phyloP scores from a whole-genome alignment of 1,284 basidiomycete genomes.

The Fomitopsis pinicola region DNA sequence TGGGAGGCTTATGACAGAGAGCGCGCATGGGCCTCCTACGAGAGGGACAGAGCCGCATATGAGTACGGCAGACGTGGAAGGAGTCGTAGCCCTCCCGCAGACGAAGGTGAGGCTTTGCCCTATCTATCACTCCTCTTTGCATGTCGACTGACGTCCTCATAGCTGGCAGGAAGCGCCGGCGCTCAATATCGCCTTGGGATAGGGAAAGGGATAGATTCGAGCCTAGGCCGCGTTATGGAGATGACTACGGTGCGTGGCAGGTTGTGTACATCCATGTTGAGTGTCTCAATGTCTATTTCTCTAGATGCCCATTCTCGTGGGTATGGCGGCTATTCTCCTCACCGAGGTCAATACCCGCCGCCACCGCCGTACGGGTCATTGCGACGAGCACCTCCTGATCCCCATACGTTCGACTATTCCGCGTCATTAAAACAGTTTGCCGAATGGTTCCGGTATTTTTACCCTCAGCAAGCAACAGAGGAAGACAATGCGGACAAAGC shows the following conservation, averaged over 20 bases:
- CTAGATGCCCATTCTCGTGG: constrained; percentile 62
- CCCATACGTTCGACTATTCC: constrained; percentile 79
- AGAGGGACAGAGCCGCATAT: constrained; percentile 62
- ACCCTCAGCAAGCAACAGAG: constrained; percentile 72
- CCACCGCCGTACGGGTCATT: constrained; percentile 34
- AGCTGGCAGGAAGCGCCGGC: constrained; percentile 74
- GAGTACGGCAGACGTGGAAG: constrained; percentile 59
- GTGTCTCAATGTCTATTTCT: constrained; percentile 9
- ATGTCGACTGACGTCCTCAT: constrained; percentile 10
- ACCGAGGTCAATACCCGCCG: constrained; percentile 44
- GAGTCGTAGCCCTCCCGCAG: constrained; percentile 66
- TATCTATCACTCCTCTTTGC: background rate
- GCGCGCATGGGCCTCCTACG: constrained; percentile 57
- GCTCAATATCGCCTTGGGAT: constrained; percentile 84
- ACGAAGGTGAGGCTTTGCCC: constrained; percentile 54
- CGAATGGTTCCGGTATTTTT: constrained; percentile 84
- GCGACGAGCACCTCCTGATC: constrained; percentile 69
- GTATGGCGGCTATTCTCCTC: constrained; percentile 60
- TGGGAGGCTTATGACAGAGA: constrained; percentile 74
- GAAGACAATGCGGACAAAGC: constrained; percentile 79
- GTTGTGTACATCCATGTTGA: constrained; percentile 4
- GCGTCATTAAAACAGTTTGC: constrained; percentile 82
- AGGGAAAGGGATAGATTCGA: constrained; percentile 75
- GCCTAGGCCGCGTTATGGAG: constrained; percentile 73
- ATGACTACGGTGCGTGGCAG: constrained; percentile 67